Percentiles rank a stretch among this genome's conserved stretches.
These are phyloP conservation scores for Candida boidinii DNA, from an alignment of 805 yeast genomes.

Conservation along the genomic window DNA sequence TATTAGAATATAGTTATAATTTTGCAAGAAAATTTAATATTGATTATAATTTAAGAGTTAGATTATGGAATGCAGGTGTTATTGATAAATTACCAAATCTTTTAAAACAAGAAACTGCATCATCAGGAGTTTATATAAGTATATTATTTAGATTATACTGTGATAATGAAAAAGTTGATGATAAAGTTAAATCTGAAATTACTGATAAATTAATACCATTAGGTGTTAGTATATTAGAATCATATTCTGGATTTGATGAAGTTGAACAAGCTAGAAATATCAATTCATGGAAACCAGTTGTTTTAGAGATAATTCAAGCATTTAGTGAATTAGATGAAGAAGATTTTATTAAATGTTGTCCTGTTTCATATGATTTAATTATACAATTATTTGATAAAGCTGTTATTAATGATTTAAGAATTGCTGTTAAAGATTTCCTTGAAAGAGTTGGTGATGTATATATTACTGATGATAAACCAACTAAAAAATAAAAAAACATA, in stretches of 20 bases:
- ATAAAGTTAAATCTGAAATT: conserved; percentile 38
- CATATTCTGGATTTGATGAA: conserved; percentile 68
- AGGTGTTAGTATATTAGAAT: conserved; percentile 60
- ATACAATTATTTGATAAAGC: conserved; percentile 53
- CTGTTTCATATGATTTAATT: conserved; percentile 52
- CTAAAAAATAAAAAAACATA: too few relatives aligned
- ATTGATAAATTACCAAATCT: conserved; percentile 90
- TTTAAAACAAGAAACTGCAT: conserved; percentile 82
- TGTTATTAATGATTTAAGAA: conserved; percentile 52
- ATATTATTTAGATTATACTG: conserved; percentile 74
- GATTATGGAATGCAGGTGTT: conserved; percentile 85
- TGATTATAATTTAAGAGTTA: conserved; percentile 78
- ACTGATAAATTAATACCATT: conserved; percentile 54
- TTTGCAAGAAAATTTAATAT: conserved; percentile 86
- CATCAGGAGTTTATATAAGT: conserved; percentile 80
- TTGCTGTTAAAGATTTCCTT: conserved; percentile 52
- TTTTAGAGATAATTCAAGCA: conserved; percentile 80
- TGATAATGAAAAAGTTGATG: conserved; percentile 44
- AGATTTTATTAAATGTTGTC: conserved; percentile 55
- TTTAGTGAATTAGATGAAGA: conserved; percentile 66
- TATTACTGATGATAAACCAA: too few relatives aligned
- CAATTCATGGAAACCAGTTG: conserved; percentile 85
- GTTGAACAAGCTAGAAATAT: conserved; percentile 73
- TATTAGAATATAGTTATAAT: conserved; percentile 61
- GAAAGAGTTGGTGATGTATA: conserved; percentile 38